Evolutionary conservation across 306 rosid genomes (phyloP).

Genomic region (Mimosa pudica): DNA sequence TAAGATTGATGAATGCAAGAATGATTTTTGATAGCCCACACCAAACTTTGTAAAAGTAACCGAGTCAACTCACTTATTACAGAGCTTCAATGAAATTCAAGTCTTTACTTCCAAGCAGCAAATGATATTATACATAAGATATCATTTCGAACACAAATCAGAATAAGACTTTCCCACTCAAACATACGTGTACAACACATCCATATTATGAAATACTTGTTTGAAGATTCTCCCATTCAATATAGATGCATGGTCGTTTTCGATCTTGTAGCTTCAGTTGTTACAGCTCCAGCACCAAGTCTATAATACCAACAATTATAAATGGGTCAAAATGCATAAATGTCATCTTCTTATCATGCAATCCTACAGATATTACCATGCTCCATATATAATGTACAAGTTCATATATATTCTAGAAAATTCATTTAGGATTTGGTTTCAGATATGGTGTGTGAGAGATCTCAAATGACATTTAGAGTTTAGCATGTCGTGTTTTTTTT

Average conservation of each 20-base stretch:
- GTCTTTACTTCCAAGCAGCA: constrained; percentile 7
- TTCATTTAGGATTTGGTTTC: constrained; percentile 15
- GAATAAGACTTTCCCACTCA: constrained; percentile 27
- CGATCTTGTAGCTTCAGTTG: constrained; percentile 39
- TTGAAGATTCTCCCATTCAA: constrained; percentile 38
- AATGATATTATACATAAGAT: background rate
- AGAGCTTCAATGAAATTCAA: constrained; percentile 41
- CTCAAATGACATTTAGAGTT: constrained; percentile 19
- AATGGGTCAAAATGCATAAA: constrained; percentile 37
- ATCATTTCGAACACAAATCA: constrained; percentile 30
- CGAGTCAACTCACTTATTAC: constrained; percentile 26
- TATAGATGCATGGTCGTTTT: constrained; percentile 29
- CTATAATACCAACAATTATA: constrained; percentile 53
- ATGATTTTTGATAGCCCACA: constrained; percentile 15
- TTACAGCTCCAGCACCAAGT: constrained; percentile 95
- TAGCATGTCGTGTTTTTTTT: background rate
- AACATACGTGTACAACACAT: constrained; percentile 36
- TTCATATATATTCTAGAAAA: constrained; percentile 15
- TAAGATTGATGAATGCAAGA: constrained; percentile 11
- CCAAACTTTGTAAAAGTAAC: constrained; percentile 32
- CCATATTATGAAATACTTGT: constrained; percentile 43
- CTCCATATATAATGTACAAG: constrained; percentile 26
- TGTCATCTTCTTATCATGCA: constrained; percentile 26
- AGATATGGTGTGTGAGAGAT: constrained; percentile 13
- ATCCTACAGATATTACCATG: constrained; percentile 27